phyloP scores from a whole-genome alignment of 148 eudicot species.

The Arctostaphylos glauca region DNA sequence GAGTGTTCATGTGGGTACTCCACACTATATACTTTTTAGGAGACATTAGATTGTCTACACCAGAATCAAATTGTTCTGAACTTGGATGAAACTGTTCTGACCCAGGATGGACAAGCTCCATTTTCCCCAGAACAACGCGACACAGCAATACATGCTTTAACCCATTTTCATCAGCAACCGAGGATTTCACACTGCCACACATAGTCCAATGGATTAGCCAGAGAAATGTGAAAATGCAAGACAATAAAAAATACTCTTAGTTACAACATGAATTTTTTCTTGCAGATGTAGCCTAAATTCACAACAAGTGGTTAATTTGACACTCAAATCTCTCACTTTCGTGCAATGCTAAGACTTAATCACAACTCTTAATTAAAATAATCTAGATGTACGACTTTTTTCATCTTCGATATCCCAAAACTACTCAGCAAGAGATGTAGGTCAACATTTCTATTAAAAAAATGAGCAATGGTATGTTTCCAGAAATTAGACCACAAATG shows the following conservation, averaged over 20 bases:
- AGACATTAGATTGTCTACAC: conserved; percentile 38
- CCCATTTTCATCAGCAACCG: conserved; percentile 53
- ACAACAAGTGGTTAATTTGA: neutral
- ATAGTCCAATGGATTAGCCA: neutral
- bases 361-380: neutral
- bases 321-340: neutral
- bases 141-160: conserved; percentile 60
- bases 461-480: too few species aligned
- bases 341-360: neutral
- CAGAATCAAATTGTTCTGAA: conserved; percentile 51
- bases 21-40: conserved; percentile 55
- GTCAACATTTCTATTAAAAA: too few species aligned
- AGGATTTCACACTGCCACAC: conserved; percentile 44
- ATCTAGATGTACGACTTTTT: too few species aligned
- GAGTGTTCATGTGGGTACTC: conserved; percentile 59
- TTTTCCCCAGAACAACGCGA: conserved; percentile 55
- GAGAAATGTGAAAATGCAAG: neutral
- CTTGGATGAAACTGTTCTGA: conserved; percentile 47
- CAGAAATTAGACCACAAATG: too few species aligned
- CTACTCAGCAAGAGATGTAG: too few species aligned
- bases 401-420: too few species aligned
- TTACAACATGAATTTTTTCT: neutral
- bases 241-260: neutral
- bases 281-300: neutral
- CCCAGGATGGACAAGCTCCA: conserved; percentile 36